These are phyloP conservation scores for Phytophthora lateralis DNA, from an alignment of 352 stramenopile species.

Conservation along the genomic window DNA sequence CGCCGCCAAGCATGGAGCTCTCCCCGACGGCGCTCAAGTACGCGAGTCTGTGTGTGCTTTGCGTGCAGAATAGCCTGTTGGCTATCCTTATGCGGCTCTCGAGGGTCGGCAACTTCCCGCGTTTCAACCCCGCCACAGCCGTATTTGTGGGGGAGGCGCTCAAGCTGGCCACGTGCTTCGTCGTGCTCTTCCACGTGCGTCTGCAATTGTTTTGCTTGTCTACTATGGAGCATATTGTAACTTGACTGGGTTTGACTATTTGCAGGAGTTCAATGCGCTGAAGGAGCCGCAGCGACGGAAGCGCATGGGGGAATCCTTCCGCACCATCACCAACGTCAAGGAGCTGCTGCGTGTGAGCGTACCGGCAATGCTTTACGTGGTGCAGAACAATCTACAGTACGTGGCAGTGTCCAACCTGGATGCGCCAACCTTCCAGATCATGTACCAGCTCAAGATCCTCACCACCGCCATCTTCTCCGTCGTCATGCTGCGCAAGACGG, in stretches of 20 bases:
- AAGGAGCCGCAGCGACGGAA: conserved; percentile 32
- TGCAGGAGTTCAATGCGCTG: conserved; percentile 34
- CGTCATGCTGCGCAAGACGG: conserved; percentile 68
- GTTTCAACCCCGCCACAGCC: conserved; percentile 78
- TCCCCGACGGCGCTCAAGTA: conserved; percentile 71
- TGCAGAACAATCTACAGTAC: conserved; percentile 89
- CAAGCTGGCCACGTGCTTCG: conserved; percentile 60
- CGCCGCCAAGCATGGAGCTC: conserved; percentile 27
- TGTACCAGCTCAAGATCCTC: conserved; percentile 91
- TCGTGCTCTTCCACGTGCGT: conserved; percentile 53
- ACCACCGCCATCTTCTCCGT: conserved; percentile 89
- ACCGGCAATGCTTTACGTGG: conserved; percentile 77
- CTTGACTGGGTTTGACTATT: conserved; percentile 9
- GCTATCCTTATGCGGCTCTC: conserved; percentile 86
- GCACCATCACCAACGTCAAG: conserved; percentile 59
- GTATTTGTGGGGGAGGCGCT: conserved; percentile 77
- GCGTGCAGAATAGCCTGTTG: conserved; percentile 79
- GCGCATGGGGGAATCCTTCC: conserved; percentile 32
- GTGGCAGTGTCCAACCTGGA: conserved; percentile 83
- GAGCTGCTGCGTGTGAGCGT: conserved; percentile 81
- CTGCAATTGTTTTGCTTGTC: not conserved
- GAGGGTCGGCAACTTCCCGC: conserved; percentile 64
- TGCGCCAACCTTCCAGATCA: conserved; percentile 78
- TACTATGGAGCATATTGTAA: not conserved
- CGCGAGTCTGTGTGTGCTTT: conserved; percentile 76